Base-by-base conservation (phyloP, 148 eudicot species). In the Persicaria tinctoria region DNA sequence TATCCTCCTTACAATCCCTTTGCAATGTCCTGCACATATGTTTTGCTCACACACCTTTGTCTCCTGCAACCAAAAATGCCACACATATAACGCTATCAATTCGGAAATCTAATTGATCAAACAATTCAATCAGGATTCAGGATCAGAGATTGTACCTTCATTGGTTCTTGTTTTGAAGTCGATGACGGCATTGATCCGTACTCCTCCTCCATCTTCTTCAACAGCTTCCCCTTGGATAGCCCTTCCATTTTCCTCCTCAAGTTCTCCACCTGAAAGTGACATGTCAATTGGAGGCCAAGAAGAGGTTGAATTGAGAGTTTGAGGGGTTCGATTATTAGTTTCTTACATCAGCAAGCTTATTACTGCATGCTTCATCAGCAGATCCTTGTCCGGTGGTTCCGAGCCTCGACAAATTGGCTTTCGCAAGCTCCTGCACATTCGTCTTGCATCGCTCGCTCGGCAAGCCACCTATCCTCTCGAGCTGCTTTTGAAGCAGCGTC, bases 211-310 rank as follows among this genome's bases (percentile, higher is more conserved):
- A 89, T 88, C 81, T 86, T 88, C 78, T 89, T 82, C 46, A 88
- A 64, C 78, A 89, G 78, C 75, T 78, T 87, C 14, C 91, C 94
- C 80, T 84, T 91, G 27, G 98, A 89, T 14, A 93, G 49, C 53
- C 92, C 82, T 74, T 91, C 93, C 91, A 91, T 84, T 75, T 91
- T 93, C 84, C 79, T 82, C 79, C 85, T 87, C 80, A 89, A 76
- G 14, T 44, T 70, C 82, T 91, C 91, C 75, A 89, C 87, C 95
- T 90, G 84, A 78, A 78, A 20, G 57, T 23, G 16, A 56, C 12
- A 4, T n/a, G 66, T 32, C 41, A 32, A 32, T 2, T 50, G 11
- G 12, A 50, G 53, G 12, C 53, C 12, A 5, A 12, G 32, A 20
- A 17, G 8, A 12, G 4, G 9, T 9, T 18, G 79, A 53, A n/a